Percentiles rank a stretch among this genome's conserved stretches.
Conservation (phyloP, 2,329 filamentous ascomycete genomes). For the Fusarium lateritium region DNA sequence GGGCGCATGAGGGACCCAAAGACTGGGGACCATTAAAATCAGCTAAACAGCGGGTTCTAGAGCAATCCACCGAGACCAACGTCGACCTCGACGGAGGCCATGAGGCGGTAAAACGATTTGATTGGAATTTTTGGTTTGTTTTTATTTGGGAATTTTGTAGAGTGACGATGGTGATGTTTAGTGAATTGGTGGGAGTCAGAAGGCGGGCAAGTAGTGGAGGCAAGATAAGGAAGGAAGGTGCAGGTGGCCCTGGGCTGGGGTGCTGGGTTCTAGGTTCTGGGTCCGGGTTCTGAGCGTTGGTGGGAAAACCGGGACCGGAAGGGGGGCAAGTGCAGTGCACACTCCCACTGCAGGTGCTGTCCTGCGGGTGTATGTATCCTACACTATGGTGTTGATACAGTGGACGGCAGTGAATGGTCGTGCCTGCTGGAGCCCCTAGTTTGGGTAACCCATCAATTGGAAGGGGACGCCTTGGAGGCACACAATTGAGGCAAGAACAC, state of each 20-base stretch:
- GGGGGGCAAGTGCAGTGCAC: conserved; percentile 11
- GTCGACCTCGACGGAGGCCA: conserved; percentile 37
- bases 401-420: background rate
- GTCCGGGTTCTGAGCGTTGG: conserved; percentile 19
- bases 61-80: conserved; percentile 40
- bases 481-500: background rate
- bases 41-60: conserved; percentile 28
- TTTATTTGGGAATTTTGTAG: conserved; percentile 26
- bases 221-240: conserved; percentile 25
- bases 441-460: conserved; percentile 1
- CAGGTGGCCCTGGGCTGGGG: conserved; percentile 25
- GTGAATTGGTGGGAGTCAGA: conserved; percentile 33
- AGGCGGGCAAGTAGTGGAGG: conserved; percentile 34
- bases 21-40: conserved; percentile 37
- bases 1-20: conserved; percentile 45
- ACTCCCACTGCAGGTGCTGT: background rate
- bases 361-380: conserved; percentile 20
- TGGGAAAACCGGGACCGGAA: conserved; percentile 48
- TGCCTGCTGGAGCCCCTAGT: background rate
- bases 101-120: conserved; percentile 17
- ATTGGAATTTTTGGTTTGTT: conserved; percentile 15
- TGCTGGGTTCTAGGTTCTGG: conserved; percentile 1
- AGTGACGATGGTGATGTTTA: conserved; percentile 31
- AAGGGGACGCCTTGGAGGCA: conserved; percentile 7
- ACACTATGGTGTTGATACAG: conserved; percentile 28